Evolutionary conservation across 208 protist genomes (phyloP).

Genomic region (Herpetomonas muscarum): DNA sequence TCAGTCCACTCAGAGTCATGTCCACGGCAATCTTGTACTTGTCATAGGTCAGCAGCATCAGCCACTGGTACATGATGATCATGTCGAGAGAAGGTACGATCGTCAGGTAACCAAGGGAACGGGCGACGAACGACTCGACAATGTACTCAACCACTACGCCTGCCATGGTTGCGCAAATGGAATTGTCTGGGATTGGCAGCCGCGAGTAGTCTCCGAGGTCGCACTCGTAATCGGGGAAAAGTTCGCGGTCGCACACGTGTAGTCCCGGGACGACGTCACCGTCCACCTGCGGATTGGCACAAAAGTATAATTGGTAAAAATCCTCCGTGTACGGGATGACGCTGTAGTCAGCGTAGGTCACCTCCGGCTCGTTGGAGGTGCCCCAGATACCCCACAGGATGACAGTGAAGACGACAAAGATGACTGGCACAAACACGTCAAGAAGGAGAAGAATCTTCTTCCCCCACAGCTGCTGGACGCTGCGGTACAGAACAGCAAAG

Average conservation of each 20-base stretch:
- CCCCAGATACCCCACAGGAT: slow-evolving; percentile 18
- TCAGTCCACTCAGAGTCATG: not conserved
- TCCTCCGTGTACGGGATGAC: not conserved
- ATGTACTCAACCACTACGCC: not conserved
- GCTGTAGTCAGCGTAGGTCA: not conserved
- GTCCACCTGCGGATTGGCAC: not conserved
- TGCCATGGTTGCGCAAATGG: not conserved
- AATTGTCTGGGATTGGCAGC: not conserved
- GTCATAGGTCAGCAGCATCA: not conserved
- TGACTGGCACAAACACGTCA: slow-evolving; percentile 13
- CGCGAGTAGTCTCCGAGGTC: not conserved
- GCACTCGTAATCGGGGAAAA: not conserved
- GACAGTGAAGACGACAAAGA: slow-evolving; percentile 18
- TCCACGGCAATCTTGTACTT: not conserved
- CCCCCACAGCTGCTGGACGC: slow-evolving; percentile 4
- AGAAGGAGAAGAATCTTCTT: slow-evolving; percentile 6
- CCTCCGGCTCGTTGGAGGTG: not conserved
- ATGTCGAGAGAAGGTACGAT: not conserved
- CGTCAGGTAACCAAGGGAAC: not conserved
- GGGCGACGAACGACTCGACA: not conserved
- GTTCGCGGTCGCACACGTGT: not conserved
- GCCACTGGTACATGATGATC: slow-evolving; percentile 3
- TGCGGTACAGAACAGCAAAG: not conserved
- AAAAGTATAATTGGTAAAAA: not conserved
- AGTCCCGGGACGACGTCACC: not conserved